phyloP scores from a whole-genome alignment of 2,329 filamentous ascomycete genomes.

The Colletotrichum tamarilloi region DNA sequence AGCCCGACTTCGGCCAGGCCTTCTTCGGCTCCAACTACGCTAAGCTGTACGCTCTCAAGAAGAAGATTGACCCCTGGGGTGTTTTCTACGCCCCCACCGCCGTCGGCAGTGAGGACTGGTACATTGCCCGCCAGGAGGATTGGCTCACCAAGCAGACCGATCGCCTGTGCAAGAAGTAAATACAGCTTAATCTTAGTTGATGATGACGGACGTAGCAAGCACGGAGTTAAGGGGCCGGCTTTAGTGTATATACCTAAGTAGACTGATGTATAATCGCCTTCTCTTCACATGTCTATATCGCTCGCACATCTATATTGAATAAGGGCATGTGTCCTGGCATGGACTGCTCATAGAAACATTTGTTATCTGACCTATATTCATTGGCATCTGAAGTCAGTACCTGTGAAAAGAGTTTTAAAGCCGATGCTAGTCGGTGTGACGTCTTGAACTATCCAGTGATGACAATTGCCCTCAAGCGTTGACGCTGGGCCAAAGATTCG shows the following conservation, averaged over 20 bases:
- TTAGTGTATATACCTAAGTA: neutral
- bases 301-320: too few species aligned
- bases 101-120: conserved; percentile 44
- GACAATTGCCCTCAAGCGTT: too few species aligned
- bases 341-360: too few species aligned
- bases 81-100: conserved; percentile 44
- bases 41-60: conserved; percentile 43
- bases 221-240: neutral
- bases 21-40: conserved; percentile 46
- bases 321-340: too few species aligned
- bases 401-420: too few species aligned
- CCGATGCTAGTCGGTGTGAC: too few species aligned
- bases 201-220: neutral
- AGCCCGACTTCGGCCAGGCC: conserved; percentile 43
- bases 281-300: neutral
- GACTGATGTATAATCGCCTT: neutral
- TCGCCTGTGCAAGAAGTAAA: conserved; percentile 28
- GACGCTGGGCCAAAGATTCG: too few species aligned
- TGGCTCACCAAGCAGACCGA: conserved; percentile 32
- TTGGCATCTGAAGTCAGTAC: too few species aligned
- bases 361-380: too few species aligned
- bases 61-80: conserved; percentile 43
- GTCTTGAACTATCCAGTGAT: too few species aligned
- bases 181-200: neutral
- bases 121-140: conserved; percentile 36